Percentiles rank a stretch among this genome's conserved stretches.
Evolutionary conservation across 495 filamentous ascomycete genomes (phyloP).

Genomic region (Thermothielavioides terrestris): DNA sequence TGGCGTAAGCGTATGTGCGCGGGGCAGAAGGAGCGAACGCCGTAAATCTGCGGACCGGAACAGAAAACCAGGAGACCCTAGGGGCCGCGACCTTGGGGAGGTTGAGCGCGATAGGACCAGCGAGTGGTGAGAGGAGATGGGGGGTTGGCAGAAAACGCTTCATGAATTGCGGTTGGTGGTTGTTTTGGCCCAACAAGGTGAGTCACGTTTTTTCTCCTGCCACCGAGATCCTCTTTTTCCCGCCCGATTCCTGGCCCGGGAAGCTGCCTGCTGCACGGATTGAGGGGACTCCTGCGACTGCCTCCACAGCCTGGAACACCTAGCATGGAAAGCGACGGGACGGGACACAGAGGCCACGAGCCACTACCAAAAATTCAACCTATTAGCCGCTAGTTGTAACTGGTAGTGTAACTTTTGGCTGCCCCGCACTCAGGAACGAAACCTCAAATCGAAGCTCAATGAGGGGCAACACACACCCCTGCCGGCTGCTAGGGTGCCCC

Average conservation of each 20-base stretch:
- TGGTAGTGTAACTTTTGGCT: no score
- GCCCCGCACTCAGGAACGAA: conserved; percentile 12
- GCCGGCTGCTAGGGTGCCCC: conserved; percentile 4
- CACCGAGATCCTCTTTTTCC: conserved; percentile 14
- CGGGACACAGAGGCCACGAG: background rate
- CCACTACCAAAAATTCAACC: conserved; percentile 17
- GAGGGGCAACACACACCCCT: conserved; percentile 10
- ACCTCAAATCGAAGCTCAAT: conserved; percentile 5
- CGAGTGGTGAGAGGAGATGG: conserved; percentile 18
- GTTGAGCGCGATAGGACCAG: conserved; percentile 17
- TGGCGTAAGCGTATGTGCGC: conserved; percentile 4
- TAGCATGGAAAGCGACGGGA: background rate
- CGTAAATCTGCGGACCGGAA: conserved; percentile 6
- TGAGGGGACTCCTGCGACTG: background rate
- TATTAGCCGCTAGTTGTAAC: conserved; percentile 21
- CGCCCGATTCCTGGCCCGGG: conserved; percentile 7
- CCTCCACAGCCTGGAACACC: conserved; percentile 3
- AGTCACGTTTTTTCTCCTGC: conserved; percentile 17
- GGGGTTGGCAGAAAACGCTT: conserved; percentile 14
- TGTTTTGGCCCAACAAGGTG: conserved; percentile 19
- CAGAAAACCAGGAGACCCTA: conserved; percentile 12
- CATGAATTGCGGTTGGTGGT: conserved; percentile 15
- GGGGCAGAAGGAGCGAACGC: conserved; percentile 16
- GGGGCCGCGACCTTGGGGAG: conserved; percentile 6
- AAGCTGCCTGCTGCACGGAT: conserved; percentile 6